Base-by-base conservation (phyloP, 108 stramenopile genomes). In the Pseudonitzschia multiseries region DNA sequence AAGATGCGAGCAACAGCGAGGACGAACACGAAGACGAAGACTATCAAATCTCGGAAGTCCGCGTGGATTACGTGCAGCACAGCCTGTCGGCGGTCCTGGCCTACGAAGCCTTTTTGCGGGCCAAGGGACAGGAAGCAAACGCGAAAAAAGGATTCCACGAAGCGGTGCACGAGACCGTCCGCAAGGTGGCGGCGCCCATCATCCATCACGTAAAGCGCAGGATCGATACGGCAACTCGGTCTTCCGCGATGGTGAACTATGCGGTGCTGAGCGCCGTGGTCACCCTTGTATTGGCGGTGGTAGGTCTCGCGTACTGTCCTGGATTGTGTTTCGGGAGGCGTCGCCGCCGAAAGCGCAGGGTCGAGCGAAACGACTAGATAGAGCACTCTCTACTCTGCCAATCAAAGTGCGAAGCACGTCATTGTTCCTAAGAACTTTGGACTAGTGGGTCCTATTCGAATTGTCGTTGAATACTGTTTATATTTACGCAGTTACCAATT, bases 41-140 rank as follows among this genome's bases (percentile, higher is more conserved):
- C 4, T 28, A 61, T 12, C 41, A 52, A 13, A 20, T 36, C 6
- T 54, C 29, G 9, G 72, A 77, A 44, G 80, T 81, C 17, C 67
- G 80, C 8, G 72, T 81, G 4, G 80, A 81, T 42, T 81, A 77
- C 33, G 80, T 81, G 6, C 80, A 81, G 33, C 80, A 81, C 51
- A 46, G 51, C 59, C 48, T 81, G 80, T 76, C 75, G 22, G 80
- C 75, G 8, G 61, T 81, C 48, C 72, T 81, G 29, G 76, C 71
- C 12, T 81, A 77, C 50, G 80, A 81, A 33, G n/a, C 48, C 12
- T 57, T 41, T 40, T 21, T 71, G 22, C 18, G 24, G 40, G 46
- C 21, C n/a, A 51, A 50, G 44, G 24, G 4, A 20, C 2, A 56
- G 2, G 10, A 56, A 56, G 24, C 20, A 1, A 3, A 10, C 50